Base-by-base conservation (phyloP, 2,329 filamentous ascomycete genomes). In the Capronia coronata region DNA sequence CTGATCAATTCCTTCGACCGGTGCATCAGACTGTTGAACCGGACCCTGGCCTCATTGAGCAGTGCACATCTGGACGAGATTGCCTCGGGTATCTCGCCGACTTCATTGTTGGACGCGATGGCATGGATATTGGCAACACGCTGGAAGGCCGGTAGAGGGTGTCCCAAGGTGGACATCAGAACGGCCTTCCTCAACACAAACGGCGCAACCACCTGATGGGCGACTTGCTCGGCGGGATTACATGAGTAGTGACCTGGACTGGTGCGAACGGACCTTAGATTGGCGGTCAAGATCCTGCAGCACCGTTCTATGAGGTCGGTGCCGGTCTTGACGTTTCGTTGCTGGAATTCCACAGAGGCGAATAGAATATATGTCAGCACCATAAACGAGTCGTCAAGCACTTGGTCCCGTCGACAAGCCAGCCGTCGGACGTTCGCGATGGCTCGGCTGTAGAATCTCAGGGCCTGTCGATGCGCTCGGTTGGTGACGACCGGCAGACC, bases 351-450 rank as follows among this genome's bases (percentile, higher is more conserved):
- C 25, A 51, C 50, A 1, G 49, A 48, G 14, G 55, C 46, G 22
- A 58, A 58, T 16, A 58, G 43, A 18, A 56, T 49, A 35, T 47
- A 58, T 38, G 51, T 56, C 42, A 56, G 42, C 13, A 29, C 29
- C 32, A 54, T 21, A 11, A 54, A 4, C 22, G 54, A 49, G 19
- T 54, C 48, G 40, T 54, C 48, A 7, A n/a, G n/a, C n/a, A 56
- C 27, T 11, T 55, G 39, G 23, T 40, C 39, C 27, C 23, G 27
- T 8, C 46, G 40, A 39, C 46, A 40, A 39, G 48, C 43, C 11
- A 48, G 46, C 22, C 37, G 47, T 32, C 48, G 39, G 19, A 54
- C 41, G 40, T 39, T 46, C 25, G 29, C 21, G 11, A 58, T 54
- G 10, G 53, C 53, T 50, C 45, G 43, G 41, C 46, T 49, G 34